These are phyloP conservation scores for Dalbergia cochinchinensis DNA, from an alignment of 306 rosid species.

Conservation along the genomic window DNA sequence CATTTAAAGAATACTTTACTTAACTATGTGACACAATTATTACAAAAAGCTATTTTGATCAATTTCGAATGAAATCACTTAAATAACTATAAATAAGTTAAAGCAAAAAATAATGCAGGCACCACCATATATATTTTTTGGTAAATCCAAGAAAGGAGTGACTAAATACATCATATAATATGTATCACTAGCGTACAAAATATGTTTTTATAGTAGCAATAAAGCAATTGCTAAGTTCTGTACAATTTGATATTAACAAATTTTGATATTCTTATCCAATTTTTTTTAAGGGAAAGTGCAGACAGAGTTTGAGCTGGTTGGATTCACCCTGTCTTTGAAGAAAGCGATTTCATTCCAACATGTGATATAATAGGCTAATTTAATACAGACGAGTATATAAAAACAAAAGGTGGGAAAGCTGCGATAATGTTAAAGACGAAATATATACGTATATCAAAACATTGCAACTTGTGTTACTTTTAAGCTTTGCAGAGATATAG, in stretches of 20 bases:
- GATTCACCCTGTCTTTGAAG: background rate
- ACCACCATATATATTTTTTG: no score
- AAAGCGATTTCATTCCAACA: conserved; percentile 31
- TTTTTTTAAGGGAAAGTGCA: background rate
- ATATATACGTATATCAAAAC: background rate
- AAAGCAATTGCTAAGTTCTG: conserved; percentile 18
- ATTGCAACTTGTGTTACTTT: conserved; percentile 38
- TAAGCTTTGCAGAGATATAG: conserved; percentile 19
- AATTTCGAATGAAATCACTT: background rate
- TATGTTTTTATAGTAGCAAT: background rate
- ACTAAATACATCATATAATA: no score
- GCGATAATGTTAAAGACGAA: conserved; percentile 12
- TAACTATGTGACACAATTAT: no score
- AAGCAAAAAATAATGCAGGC: background rate
- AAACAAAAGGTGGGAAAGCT: conserved; percentile 32
- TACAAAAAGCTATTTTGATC: background rate
- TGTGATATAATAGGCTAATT: conserved; percentile 27
- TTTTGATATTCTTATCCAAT: conserved; percentile 20
- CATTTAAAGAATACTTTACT: no score
- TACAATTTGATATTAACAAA: background rate
- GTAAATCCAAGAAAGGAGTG: no score
- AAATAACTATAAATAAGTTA: background rate
- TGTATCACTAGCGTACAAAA: background rate
- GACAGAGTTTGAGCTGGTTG: background rate
- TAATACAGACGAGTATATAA: conserved; percentile 1